phyloP scores from a whole-genome alignment of 2,329 filamentous ascomycete genomes.

The Pseudogymnoascus sp. region DNA sequence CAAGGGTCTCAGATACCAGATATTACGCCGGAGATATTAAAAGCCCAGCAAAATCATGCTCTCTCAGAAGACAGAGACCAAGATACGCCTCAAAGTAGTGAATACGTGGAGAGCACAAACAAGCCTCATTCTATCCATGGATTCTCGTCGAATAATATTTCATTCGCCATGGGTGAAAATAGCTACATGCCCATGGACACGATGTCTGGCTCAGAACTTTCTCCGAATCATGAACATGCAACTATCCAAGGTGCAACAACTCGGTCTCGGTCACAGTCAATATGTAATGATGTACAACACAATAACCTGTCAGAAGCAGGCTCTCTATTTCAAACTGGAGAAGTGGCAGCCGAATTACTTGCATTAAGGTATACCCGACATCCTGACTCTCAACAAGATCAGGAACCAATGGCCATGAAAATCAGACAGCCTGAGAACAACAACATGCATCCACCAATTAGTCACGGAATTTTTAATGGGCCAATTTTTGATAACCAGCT shows the following conservation, averaged over 20 bases:
- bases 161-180: conserved; percentile 1
- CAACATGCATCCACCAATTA: background rate
- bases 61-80: background rate
- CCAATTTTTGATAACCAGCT: conserved; percentile 12
- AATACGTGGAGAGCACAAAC: background rate
- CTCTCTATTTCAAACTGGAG: conserved; percentile 12
- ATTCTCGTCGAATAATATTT: background rate
- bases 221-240: background rate
- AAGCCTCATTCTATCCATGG: conserved; percentile 7
- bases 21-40: conserved; percentile 15
- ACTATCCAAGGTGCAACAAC: background rate
- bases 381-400: background rate
- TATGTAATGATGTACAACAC: background rate
- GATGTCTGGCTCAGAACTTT: background rate
- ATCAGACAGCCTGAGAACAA: background rate
- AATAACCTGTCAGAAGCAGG: background rate
- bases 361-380: conserved; percentile 14
- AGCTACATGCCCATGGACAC: background rate
- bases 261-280: background rate
- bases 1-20: conserved; percentile 14
- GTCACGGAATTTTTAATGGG: background rate
- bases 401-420: background rate
- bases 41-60: background rate
- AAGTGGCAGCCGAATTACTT: conserved; percentile 17
- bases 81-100: background rate